These are phyloP conservation scores for Calonectria naviculata DNA, from an alignment of 2,329 filamentous ascomycete genomes.

Conservation along the genomic window DNA sequence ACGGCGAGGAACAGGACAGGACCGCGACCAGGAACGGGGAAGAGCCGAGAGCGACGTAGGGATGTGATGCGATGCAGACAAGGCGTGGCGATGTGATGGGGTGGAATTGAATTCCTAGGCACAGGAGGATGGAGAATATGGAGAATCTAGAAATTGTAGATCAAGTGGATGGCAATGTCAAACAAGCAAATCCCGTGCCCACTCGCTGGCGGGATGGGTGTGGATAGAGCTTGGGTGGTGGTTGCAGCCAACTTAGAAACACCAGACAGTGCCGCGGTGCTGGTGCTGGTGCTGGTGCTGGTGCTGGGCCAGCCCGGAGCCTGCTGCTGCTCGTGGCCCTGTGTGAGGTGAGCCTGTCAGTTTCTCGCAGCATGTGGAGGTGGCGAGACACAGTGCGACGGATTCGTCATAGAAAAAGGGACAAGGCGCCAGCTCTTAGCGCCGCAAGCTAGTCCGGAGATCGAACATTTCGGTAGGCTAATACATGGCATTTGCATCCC, in stretches of 20 bases:
- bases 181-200: neutral
- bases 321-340: neutral
- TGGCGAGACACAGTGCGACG: constrained; percentile 42
- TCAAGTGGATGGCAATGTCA: neutral
- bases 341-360: neutral
- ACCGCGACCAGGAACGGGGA: neutral
- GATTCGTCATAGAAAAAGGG: neutral
- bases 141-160: neutral
- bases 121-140: constrained; percentile 18
- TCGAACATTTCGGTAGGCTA: neutral
- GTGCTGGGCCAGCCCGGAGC: neutral
- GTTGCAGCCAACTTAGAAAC: constrained; percentile 3
- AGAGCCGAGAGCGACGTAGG: neutral
- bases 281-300: neutral
- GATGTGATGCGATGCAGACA: neutral
- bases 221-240: neutral
- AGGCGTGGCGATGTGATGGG: neutral
- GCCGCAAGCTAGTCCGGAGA: neutral
- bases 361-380: constrained; percentile 32
- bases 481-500: neutral
- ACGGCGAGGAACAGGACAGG: constrained; percentile 16
- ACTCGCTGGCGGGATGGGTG: neutral
- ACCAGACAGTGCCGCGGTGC: neutral
- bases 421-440: constrained; percentile 1
- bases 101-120: neutral